These are phyloP conservation scores for Aureobasidium sp. DNA, from an alignment of 2,329 filamentous ascomycete species.

Conservation along the genomic window DNA sequence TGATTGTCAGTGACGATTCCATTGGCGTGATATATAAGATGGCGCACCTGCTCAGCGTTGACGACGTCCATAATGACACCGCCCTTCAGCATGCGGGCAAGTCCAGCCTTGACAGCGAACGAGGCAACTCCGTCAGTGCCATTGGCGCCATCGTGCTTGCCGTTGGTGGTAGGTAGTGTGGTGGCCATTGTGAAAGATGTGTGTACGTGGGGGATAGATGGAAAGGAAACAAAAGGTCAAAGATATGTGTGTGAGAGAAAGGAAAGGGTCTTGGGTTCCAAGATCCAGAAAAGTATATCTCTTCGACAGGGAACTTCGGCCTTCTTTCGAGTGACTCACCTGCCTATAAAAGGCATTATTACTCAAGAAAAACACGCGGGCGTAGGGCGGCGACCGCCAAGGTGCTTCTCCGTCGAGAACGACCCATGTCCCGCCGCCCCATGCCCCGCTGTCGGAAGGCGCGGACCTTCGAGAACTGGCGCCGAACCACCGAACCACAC, in stretches of 20 bases:
- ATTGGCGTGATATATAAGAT: neutral
- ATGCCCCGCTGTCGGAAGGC: conserved; percentile 5
- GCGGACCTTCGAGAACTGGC: neutral
- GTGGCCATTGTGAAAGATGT: conserved; percentile 33
- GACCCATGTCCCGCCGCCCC: neutral
- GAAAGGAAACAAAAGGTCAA: neutral
- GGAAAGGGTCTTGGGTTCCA: neutral
- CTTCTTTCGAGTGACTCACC: conserved; percentile 13
- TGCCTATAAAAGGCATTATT: conserved; percentile 6
- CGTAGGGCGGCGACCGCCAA: conserved; percentile 6
- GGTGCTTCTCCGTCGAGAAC: neutral
- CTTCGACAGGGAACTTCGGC: neutral
- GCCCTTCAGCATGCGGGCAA: conserved; percentile 97
- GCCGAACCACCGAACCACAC: conserved; percentile 3
- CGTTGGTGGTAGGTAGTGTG: conserved; percentile 43
- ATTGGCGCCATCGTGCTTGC: conserved; percentile 27
- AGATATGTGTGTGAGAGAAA: neutral
- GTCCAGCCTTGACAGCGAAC: conserved; percentile 88
- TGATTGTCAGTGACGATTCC: neutral
- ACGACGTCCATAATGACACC: conserved; percentile 99
- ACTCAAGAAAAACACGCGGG: conserved; percentile 9
- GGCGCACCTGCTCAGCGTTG: conserved; percentile 66
- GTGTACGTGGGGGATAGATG: neutral
- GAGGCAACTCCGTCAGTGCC: conserved; percentile 37
- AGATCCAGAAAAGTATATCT: conserved; percentile 9